These are phyloP conservation scores for Cercospora citrullina DNA, from an alignment of 2,329 filamentous ascomycete genomes.

Conservation along the genomic window DNA sequence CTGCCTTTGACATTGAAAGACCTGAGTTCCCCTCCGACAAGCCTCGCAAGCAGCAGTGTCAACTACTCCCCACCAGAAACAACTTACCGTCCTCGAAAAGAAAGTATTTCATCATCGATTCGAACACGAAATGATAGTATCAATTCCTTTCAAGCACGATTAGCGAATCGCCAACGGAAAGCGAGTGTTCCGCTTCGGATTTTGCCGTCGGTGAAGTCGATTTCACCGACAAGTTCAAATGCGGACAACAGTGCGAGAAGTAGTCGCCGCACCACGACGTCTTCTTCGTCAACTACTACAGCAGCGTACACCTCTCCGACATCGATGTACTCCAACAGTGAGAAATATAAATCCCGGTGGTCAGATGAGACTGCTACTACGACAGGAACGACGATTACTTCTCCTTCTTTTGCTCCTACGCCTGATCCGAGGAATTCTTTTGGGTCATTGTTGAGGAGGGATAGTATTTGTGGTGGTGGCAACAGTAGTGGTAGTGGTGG, in stretches of 20 bases:
- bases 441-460: constrained; percentile 26
- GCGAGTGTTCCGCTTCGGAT: constrained; percentile 27
- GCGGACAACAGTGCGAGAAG: not conserved
- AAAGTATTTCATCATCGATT: constrained; percentile 30
- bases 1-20: not conserved
- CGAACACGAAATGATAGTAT: constrained; percentile 34
- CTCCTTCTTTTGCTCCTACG: constrained; percentile 25
- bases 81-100: constrained; percentile 32
- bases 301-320: constrained; percentile 13
- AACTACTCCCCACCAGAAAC: constrained; percentile 20
- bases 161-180: constrained; percentile 8
- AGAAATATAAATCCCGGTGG: constrained; percentile 25
- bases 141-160: constrained; percentile 24
- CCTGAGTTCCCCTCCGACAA: not conserved
- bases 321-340: not conserved
- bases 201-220: not conserved
- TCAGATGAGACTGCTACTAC: constrained; percentile 32
- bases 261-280: not conserved
- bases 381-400: constrained; percentile 24
- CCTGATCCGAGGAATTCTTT: constrained; percentile 30
- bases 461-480: constrained; percentile 12
- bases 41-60: not conserved
- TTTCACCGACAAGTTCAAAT: not conserved
- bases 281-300: constrained; percentile 5
- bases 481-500: not conserved